phyloP scores from a whole-genome alignment of 495 filamentous ascomycete genomes.

The Hypoxylon lienhwacheense region DNA sequence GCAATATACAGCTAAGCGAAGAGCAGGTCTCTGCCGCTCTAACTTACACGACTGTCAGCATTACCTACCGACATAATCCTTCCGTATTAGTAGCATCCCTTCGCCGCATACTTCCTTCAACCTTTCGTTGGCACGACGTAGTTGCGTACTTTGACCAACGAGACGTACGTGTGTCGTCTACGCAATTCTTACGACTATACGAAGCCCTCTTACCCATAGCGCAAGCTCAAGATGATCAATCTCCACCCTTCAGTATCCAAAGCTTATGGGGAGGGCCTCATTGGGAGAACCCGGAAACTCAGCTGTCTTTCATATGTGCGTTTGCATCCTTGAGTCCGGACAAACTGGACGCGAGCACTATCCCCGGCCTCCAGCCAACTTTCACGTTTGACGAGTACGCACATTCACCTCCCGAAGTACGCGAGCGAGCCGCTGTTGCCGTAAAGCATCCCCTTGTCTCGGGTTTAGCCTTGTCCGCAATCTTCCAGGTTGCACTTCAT shows the following conservation, averaged over 20 bases:
- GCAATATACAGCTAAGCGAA: conserved; percentile 71
- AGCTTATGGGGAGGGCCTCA: conserved; percentile 80
- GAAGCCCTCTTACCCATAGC: conserved; percentile 72
- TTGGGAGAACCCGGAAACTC: conserved; percentile 83
- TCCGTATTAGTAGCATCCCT: conserved; percentile 68
- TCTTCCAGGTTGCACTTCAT: conserved; percentile 76
- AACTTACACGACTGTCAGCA: conserved; percentile 72
- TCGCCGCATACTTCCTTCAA: conserved; percentile 48
- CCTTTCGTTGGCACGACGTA: conserved; percentile 80
- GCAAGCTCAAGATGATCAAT: conserved; percentile 50
- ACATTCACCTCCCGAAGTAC: conserved; percentile 68
- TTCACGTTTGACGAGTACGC: conserved; percentile 78
- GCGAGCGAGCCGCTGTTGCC: conserved; percentile 69
- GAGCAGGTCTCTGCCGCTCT: conserved; percentile 80
- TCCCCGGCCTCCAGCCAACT: conserved; percentile 75
- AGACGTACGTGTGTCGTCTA: conserved; percentile 68
- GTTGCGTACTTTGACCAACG: conserved; percentile 82
- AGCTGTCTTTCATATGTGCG: conserved; percentile 85
- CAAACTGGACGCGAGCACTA: conserved; percentile 76
- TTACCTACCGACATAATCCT: conserved; percentile 71
- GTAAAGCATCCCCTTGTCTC: conserved; percentile 88
- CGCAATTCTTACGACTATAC: conserved; percentile 80
- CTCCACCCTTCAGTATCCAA: conserved; percentile 65
- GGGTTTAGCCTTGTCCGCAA: conserved; percentile 76
- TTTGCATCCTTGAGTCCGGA: conserved; percentile 70